phyloP scores from a whole-genome alignment of 257 asterid species.

The Solanum verrucosum region DNA sequence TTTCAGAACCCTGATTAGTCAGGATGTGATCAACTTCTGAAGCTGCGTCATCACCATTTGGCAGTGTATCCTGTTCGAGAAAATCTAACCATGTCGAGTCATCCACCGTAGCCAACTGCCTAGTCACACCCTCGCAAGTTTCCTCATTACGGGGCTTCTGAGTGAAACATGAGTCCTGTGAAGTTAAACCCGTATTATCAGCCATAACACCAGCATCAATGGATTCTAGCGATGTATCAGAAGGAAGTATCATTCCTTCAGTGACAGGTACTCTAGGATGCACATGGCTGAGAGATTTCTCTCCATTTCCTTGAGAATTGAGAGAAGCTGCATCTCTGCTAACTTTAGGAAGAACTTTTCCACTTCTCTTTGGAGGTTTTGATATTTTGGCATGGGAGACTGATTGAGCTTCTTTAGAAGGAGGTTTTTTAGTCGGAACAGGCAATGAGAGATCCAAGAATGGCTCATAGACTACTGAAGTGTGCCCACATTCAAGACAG shows the following conservation, averaged over 20 bases:
- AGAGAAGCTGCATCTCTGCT: slow-evolving; percentile 20
- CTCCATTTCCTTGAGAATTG: slow-evolving; percentile 23
- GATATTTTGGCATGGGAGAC: slow-evolving; percentile 49
- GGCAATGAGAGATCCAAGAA: slow-evolving; percentile 86
- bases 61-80: slow-evolving; percentile 23
- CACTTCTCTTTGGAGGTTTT: slow-evolving; percentile 54
- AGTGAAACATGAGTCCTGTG: slow-evolving; percentile 24
- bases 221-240: slow-evolving; percentile 25
- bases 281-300: slow-evolving; percentile 14
- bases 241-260: slow-evolving; percentile 15
- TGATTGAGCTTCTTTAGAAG: slow-evolving; percentile 32
- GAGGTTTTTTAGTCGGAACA: slow-evolving; percentile 70
- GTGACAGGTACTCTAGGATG: slow-evolving; percentile 21
- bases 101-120: slow-evolving; percentile 9
- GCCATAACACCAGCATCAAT: slow-evolving; percentile 24
- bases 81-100: slow-evolving; percentile 52
- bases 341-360: slow-evolving; percentile 35
- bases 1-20: slow-evolving; percentile 23
- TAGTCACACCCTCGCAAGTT: slow-evolving; percentile 9
- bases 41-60: slow-evolving; percentile 12
- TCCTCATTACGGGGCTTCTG: slow-evolving; percentile 12
- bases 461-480: slow-evolving; percentile 70
- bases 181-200: slow-evolving; percentile 33
- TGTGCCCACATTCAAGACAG: slow-evolving; percentile 74
- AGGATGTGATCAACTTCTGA: slow-evolving; percentile 23